These are phyloP conservation scores for Stropharia rugosoannulata DNA, from an alignment of 768 basidiomycete species.

Conservation along the genomic window DNA sequence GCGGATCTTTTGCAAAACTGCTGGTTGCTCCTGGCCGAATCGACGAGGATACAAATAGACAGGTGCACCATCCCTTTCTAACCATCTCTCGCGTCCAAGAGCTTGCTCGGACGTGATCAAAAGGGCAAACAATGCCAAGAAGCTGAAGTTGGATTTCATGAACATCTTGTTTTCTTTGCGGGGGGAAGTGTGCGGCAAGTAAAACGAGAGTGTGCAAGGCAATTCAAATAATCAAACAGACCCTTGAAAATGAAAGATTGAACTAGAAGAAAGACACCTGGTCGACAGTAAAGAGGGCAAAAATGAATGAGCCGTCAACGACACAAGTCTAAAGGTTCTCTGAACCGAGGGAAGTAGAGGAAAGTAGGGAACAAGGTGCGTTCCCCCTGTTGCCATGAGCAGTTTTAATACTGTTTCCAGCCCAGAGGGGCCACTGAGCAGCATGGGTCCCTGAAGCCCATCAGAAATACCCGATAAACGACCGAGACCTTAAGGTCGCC, in stretches of 20 bases:
- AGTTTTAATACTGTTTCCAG: conserved; percentile 13
- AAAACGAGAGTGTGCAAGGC: conserved; percentile 9
- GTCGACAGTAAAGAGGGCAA: conserved; percentile 36
- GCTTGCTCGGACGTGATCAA: conserved; percentile 26
- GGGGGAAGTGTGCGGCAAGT: background rate
- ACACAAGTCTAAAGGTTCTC: conserved; percentile 35
- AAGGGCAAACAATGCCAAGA: conserved; percentile 26
- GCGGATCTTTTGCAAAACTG: conserved; percentile 42
- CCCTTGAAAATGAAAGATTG: conserved; percentile 13
- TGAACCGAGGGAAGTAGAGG: conserved; percentile 23
- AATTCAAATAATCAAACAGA: conserved; percentile 9
- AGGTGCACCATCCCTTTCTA: conserved; percentile 46
- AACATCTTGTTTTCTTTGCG: conserved; percentile 26
- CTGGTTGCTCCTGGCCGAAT: conserved; percentile 50
- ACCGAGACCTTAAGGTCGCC: conserved; percentile 12
- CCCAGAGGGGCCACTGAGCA: background rate
- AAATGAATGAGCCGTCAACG: conserved; percentile 43
- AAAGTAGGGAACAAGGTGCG: conserved; percentile 13
- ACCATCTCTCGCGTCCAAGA: conserved; percentile 42
- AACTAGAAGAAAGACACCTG: conserved; percentile 38
- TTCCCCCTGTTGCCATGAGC: background rate
- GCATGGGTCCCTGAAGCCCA: background rate
- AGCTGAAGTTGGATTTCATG: conserved; percentile 23
- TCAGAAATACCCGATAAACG: conserved; percentile 10
- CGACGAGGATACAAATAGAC: conserved; percentile 51